Percentiles rank a stretch among this genome's conserved stretches.
phyloP scores from a whole-genome alignment of 306 rosid genomes.

The Parietaria judaica region DNA sequence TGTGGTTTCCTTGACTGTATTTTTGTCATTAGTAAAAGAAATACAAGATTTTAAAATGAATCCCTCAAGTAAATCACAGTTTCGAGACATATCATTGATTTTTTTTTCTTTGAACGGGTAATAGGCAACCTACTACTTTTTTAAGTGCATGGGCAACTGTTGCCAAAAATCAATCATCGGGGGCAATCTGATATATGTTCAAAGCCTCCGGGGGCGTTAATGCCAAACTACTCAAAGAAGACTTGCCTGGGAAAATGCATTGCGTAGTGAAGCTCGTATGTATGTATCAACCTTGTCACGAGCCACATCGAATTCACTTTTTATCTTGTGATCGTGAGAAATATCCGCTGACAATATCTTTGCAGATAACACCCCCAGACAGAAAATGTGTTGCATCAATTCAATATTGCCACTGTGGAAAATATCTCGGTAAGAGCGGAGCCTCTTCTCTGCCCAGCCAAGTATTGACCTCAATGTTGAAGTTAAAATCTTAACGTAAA shows the following conservation, averaged over 20 bases:
- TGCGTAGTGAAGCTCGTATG: slow-evolving; percentile 64
- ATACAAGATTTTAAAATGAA: no score
- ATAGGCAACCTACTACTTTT: no score
- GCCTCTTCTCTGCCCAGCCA: slow-evolving; percentile 79
- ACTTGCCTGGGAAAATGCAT: slow-evolving; percentile 83
- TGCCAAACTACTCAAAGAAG: background rate
- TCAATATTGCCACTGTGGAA: slow-evolving; percentile 66
- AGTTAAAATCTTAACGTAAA: slow-evolving; percentile 38
- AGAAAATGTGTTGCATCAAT: slow-evolving; percentile 61
- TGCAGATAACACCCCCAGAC: slow-evolving; percentile 61
- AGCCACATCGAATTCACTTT: slow-evolving; percentile 39
- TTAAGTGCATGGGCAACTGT: no score
- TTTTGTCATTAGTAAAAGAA: no score
- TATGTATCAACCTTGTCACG: slow-evolving; percentile 56
- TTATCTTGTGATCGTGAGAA: slow-evolving; percentile 45
- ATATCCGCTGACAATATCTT: slow-evolving; percentile 48
- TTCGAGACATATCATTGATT: no score
- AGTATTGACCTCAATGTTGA: slow-evolving; percentile 43
- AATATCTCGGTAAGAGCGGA: slow-evolving; percentile 57
- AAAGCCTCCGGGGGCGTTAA: no score
- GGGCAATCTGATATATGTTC: no score
- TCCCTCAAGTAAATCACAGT: no score
- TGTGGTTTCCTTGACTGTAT: no score
- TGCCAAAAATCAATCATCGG: no score
- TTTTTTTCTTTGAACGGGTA: no score